Evolutionary conservation across 495 filamentous ascomycete genomes (phyloP).

Genomic region (Poronia punctata): DNA sequence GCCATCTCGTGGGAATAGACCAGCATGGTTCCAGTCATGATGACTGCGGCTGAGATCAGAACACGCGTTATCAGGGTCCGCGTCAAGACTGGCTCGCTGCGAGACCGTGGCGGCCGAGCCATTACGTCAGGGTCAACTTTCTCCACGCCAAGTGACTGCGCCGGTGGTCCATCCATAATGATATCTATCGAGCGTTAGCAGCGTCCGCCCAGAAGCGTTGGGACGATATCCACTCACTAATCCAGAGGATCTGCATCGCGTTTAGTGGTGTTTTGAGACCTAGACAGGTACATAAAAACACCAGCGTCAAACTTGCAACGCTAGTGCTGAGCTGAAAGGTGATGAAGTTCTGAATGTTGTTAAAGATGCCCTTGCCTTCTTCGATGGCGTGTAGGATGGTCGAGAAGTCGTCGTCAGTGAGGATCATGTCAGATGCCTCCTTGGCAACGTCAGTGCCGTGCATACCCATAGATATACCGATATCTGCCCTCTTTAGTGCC

Average conservation of each 20-base stretch:
- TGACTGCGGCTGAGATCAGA: slow-evolving; percentile 77
- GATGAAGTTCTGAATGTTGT: slow-evolving; percentile 98
- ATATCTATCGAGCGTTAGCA: slow-evolving; percentile 58
- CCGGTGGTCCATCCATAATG: slow-evolving; percentile 97
- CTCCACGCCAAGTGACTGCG: slow-evolving; percentile 94
- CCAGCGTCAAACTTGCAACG: slow-evolving; percentile 85
- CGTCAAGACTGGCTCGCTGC: slow-evolving; percentile 80
- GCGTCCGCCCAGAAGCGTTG: background rate
- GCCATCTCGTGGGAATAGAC: slow-evolving; percentile 86
- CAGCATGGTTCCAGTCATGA: slow-evolving; percentile 84
- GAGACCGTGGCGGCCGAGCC: slow-evolving; percentile 79
- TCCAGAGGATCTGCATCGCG: slow-evolving; percentile 99
- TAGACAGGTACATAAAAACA: slow-evolving; percentile 82
- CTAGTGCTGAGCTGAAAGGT: slow-evolving; percentile 98
- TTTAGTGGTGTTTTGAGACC: slow-evolving; percentile 93
- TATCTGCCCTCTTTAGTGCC: slow-evolving; percentile 93
- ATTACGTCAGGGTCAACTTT: slow-evolving; percentile 93
- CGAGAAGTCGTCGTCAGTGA: slow-evolving; percentile 96
- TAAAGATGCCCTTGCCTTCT: slow-evolving; percentile 98
- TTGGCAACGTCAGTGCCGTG: slow-evolving; percentile 97
- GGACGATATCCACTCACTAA: slow-evolving; percentile 60
- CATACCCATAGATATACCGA: slow-evolving; percentile 93
- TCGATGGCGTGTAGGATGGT: slow-evolving; percentile 95
- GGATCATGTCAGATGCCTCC: slow-evolving; percentile 98
- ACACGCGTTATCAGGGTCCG: slow-evolving; percentile 73